Percentiles rank a stretch among this genome's conserved stretches.
phyloP scores from a whole-genome alignment of 805 yeast species.

The Cyberlindnera veronae region DNA sequence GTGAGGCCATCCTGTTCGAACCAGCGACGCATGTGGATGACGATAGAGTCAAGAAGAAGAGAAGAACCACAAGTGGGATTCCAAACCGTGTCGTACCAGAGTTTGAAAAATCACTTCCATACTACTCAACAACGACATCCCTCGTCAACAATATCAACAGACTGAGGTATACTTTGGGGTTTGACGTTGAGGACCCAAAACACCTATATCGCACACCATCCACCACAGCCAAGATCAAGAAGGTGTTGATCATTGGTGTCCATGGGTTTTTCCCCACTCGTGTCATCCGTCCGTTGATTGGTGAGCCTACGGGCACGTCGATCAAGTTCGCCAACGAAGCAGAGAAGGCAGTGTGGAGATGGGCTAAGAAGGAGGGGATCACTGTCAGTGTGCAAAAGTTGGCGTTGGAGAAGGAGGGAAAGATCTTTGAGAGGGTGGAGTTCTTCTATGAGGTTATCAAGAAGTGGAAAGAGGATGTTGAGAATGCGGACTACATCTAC shows the following conservation, averaged over 20 bases:
- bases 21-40: slow-evolving; percentile 8
- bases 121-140: slow-evolving; percentile 15
- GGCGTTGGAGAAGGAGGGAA: slow-evolving; percentile 93
- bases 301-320: slow-evolving; percentile 97
- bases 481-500: slow-evolving; percentile 80
- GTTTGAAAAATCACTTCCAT: slow-evolving; percentile 25
- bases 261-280: slow-evolving; percentile 95
- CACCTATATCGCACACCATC: slow-evolving; percentile 24
- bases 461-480: slow-evolving; percentile 53
- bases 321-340: slow-evolving; percentile 88
- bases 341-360: slow-evolving; percentile 67
- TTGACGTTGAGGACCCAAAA: slow-evolving; percentile 25
- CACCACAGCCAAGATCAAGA: slow-evolving; percentile 35
- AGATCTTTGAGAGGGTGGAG: slow-evolving; percentile 79
- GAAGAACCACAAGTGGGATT: slow-evolving; percentile 1
- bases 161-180: slow-evolving; percentile 24
- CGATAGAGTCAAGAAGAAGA: slow-evolving; percentile 4
- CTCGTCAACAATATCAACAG: slow-evolving; percentile 23
- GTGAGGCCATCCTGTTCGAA: slow-evolving; percentile 28
- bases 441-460: slow-evolving; percentile 69
- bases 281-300: slow-evolving; percentile 80
- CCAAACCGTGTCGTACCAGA: slow-evolving; percentile 27
- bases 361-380: slow-evolving; percentile 40
- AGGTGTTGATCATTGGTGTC: slow-evolving; percentile 82
- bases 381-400: slow-evolving; percentile 69